Percentiles rank a stretch among this genome's conserved stretches.
These are phyloP conservation scores for Ophiocordyceps sinensis DNA, from an alignment of 2,329 filamentous ascomycete species.

Conservation along the genomic window DNA sequence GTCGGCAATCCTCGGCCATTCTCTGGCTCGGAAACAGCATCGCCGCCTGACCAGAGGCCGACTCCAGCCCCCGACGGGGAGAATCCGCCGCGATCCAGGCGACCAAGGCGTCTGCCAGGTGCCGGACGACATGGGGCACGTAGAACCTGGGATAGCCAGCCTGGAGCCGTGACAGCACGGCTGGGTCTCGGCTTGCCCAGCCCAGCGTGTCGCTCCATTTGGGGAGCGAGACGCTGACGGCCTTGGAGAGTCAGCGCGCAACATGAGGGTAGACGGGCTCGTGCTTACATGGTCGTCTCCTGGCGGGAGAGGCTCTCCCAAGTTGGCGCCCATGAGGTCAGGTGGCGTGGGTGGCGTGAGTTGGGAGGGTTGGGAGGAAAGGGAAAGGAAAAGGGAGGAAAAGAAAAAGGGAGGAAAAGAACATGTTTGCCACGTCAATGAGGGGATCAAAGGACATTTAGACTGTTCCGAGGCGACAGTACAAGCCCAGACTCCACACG, in stretches of 20 bases:
- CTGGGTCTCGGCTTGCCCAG: constrained; percentile 10
- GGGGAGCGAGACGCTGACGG: constrained; percentile 16
- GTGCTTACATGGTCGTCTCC: constrained; percentile 13
- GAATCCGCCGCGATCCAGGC: constrained; percentile 3
- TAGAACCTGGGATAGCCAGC: constrained; percentile 15
- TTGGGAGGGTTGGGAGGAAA: no score
- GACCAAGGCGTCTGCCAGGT: constrained; percentile 8
- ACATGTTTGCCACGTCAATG: no score
- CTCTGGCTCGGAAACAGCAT: constrained; percentile 6
- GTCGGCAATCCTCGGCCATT: constrained; percentile 6
- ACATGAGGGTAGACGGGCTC: no score
- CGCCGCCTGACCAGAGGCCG: neutral
- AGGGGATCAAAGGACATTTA: no score
- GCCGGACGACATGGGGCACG: constrained; percentile 9
- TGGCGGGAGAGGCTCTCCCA: constrained; percentile 11
- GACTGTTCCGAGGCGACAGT: no score
- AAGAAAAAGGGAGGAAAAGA: no score
- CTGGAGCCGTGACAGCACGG: constrained; percentile 8
- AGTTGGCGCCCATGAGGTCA: constrained; percentile 2
- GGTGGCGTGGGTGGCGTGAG: no score
- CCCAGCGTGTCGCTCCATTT: constrained; percentile 12
- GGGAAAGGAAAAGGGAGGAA: no score
- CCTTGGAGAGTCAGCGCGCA: constrained; percentile 5
- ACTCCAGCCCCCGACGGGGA: neutral
- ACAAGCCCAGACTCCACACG: no score